Base-by-base conservation (phyloP, 345 rosid species). In the Citrus medica region DNA sequence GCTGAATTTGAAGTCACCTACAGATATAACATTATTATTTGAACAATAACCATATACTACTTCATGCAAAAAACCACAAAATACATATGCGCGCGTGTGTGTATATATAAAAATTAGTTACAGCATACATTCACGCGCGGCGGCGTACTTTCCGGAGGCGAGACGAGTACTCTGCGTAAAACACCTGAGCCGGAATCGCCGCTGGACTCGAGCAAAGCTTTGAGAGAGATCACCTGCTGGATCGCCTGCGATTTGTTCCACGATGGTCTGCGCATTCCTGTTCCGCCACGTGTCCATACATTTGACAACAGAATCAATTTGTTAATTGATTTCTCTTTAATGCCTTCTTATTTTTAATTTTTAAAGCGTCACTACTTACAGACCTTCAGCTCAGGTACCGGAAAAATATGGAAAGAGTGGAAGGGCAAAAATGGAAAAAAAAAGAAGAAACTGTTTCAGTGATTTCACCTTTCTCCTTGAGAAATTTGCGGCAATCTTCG, bases 221-320 rank as follows among this genome's bases (percentile, higher is more conserved):
- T 94, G 42, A 94, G 94, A 9, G 92, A 92, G n/a, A 94, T 76
- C 38, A 94, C 98, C 83, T 94, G 98, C 88, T 94, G 97, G 91
- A 94, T 91, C 88, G 98, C 98, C 85, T 94, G 98, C 69, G 98
- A 94, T 83, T 94, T 92, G 91, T 94, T 94, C 98, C 98, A 94
- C 6, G 98, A 94, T 27, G 98, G 98, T 61, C 93, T 86, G 19
- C 98, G 91, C 98, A 94, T 94, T 87, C 98, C 97, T 94, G 93
- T 77, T 16, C 56, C 65, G 83, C 83, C 92, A 87, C 92, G 89
- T 88, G 87, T 82, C 84, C 56, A 65, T 24, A 75, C 78, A 75
- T 75, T 56, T 13, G 58, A 53, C 51, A 58, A 16, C 33, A 73
- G 14, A 53, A 9, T 25, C 4, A 24, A 58, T 73, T 46, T 38